A percentile compares a stretch with the other conserved stretches of the same genome.
phyloP scores from a whole-genome alignment of 2,329 filamentous ascomycete genomes.

The Tolypocladium cylindrosporum region DNA sequence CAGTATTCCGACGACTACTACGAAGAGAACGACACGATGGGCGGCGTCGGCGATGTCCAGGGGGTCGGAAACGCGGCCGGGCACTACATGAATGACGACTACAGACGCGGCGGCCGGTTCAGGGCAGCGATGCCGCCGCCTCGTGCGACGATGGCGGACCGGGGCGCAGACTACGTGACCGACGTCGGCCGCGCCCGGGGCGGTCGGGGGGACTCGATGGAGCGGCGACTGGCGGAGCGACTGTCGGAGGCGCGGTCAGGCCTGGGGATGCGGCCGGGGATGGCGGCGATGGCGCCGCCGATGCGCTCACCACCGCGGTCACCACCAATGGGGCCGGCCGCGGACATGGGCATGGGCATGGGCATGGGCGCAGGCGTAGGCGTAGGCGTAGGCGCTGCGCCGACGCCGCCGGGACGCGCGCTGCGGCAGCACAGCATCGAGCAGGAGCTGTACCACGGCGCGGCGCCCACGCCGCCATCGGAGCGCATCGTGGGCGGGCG shows the following conservation, averaged over 20 bases:
- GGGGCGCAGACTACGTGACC: slow-evolving; percentile 25
- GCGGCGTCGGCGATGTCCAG: slow-evolving; percentile 24
- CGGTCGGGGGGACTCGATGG: slow-evolving; percentile 31
- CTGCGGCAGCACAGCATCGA: slow-evolving; percentile 31
- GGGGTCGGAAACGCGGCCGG: slow-evolving; percentile 41
- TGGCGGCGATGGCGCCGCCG: slow-evolving; percentile 1
- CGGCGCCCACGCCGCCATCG: slow-evolving; percentile 17
- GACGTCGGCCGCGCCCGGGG: slow-evolving; percentile 33
- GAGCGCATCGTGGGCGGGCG: slow-evolving; percentile 17
- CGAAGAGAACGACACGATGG: slow-evolving; percentile 24
- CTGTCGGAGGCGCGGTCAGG: slow-evolving; percentile 33
- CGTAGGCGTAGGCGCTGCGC: slow-evolving; percentile 11
- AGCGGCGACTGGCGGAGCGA: slow-evolving; percentile 39
- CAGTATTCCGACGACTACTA: slow-evolving; percentile 24
- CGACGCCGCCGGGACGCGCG: background rate
- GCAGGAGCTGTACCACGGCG: slow-evolving; percentile 21
- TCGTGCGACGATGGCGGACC: background rate
- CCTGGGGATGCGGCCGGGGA: slow-evolving; percentile 2
- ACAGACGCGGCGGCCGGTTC: slow-evolving; percentile 18
- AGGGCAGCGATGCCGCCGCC: background rate
- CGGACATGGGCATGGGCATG: slow-evolving; percentile 9
- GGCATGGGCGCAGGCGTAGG: background rate
- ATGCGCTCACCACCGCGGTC: slow-evolving; percentile 13
- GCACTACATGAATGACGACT: slow-evolving; percentile 54
- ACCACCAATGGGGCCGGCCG: slow-evolving; percentile 23